Evolutionary conservation across 2,329 filamentous ascomycete genomes (phyloP).

Genomic region (Microcyclospora pomicola): DNA sequence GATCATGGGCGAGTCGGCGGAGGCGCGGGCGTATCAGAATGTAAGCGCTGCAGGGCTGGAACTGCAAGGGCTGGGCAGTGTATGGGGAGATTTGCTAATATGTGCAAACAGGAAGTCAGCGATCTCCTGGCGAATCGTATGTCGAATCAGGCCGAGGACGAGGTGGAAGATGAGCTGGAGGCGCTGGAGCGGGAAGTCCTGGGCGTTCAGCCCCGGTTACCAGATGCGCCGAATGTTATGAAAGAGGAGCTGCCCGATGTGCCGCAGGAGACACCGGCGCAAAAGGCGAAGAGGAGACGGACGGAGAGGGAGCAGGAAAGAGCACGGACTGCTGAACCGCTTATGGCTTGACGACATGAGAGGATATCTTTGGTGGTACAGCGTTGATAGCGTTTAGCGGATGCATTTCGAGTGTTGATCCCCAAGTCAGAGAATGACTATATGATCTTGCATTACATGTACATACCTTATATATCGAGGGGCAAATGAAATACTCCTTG

Average conservation of each 20-base stretch:
- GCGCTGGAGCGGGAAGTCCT: conserved; percentile 56
- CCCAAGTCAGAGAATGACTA: too few relatives aligned
- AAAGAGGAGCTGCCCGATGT: conserved; percentile 19
- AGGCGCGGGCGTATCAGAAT: conserved; percentile 82
- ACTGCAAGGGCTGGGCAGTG: background rate
- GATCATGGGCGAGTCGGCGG: conserved; percentile 81
- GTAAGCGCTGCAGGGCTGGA: conserved; percentile 32
- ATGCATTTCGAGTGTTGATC: too few relatives aligned
- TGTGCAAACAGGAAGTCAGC: conserved; percentile 58
- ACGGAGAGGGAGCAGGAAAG: conserved; percentile 10
- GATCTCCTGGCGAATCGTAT: conserved; percentile 80
- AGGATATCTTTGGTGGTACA: too few relatives aligned
- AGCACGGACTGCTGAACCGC: background rate
- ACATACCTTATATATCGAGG: too few relatives aligned
- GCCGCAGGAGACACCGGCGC: conserved; percentile 16
- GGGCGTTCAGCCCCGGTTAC: conserved; percentile 22
- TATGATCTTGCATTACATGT: too few relatives aligned
- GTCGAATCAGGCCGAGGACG: conserved; percentile 90
- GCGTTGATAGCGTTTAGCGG: too few relatives aligned
- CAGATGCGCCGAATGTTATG: conserved; percentile 25
- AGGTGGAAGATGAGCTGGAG: conserved; percentile 89
- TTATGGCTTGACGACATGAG: too few relatives aligned
- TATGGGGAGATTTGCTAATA: conserved; percentile 1
- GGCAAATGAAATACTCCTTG: too few relatives aligned
- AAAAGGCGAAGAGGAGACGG: conserved; percentile 16